A percentile compares a stretch with the other conserved stretches of the same genome.
These are phyloP conservation scores for Carex myosuroides DNA, from an alignment of 176 grass and related monocot genomes.

Conservation along the genomic window DNA sequence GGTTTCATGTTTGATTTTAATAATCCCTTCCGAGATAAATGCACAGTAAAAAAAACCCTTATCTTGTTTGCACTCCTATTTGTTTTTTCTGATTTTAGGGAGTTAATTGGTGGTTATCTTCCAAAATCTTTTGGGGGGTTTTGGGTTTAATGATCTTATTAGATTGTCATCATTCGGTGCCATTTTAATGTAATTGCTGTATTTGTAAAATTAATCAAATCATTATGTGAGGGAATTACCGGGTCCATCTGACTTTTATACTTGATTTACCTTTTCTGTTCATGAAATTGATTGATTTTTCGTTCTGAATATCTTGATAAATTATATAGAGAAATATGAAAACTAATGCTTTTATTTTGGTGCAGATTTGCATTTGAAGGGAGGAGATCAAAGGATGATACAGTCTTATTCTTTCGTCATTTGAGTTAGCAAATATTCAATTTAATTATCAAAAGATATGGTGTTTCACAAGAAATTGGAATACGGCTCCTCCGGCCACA, in stretches of 20 bases:
- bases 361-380: constrained; percentile 49
- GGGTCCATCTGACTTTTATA: constrained; percentile 13
- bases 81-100: constrained; percentile 30
- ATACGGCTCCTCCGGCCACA: constrained; percentile 43
- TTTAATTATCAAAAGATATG: constrained; percentile 49
- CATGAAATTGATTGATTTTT: not conserved
- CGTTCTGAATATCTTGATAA: not conserved
- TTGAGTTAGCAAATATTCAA: constrained; percentile 30
- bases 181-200: constrained; percentile 20
- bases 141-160: constrained; percentile 29
- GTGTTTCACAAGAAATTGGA: constrained; percentile 66
- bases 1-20: constrained; percentile 52
- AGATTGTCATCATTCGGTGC: constrained; percentile 30
- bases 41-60: not conserved
- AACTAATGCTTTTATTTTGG: constrained; percentile 25
- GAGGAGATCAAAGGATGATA: constrained; percentile 35
- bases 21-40: constrained; percentile 39
- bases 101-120: constrained; percentile 27
- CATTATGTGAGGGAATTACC: not conserved
- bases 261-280: constrained; percentile 1
- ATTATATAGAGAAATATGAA: constrained; percentile 2
- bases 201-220: not conserved
- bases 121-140: not conserved
- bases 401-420: constrained; percentile 23
- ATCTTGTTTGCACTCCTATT: constrained; percentile 24